These are phyloP conservation scores for Protea cynaroides DNA, from an alignment of 164 flowering plant species.

Conservation along the genomic window DNA sequence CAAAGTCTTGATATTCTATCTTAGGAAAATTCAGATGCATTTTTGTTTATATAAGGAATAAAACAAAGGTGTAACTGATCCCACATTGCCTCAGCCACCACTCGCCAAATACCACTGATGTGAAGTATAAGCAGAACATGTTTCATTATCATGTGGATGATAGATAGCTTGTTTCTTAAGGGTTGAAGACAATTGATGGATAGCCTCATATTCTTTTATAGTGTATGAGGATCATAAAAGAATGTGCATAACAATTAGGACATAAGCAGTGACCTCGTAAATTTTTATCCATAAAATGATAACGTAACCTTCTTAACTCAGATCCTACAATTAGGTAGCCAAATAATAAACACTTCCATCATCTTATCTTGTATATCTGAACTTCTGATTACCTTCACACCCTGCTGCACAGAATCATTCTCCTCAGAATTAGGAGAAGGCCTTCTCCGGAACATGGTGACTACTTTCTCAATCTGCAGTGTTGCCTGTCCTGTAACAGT, in stretches of 20 bases:
- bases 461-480: constrained; percentile 7
- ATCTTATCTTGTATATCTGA: background rate
- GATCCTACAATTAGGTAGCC: background rate
- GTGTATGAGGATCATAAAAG: background rate
- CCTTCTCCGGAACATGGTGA: constrained; percentile 53
- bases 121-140: background rate
- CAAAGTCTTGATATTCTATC: background rate
- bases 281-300: background rate
- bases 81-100: too few relatives aligned
- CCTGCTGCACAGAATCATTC: constrained; percentile 28
- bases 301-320: background rate
- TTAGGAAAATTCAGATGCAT: too few relatives aligned
- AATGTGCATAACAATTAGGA: background rate
- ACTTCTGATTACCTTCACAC: constrained; percentile 42
- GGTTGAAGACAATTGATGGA: background rate
- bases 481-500: constrained; percentile 6
- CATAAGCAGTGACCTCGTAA: background rate
- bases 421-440: constrained; percentile 39
- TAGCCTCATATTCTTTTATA: background rate
- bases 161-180: background rate
- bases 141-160: background rate
- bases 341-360: background rate
- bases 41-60: background rate
- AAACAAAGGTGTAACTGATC: background rate
- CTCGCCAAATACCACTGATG: background rate